Base-by-base conservation (phyloP, 441 rosid genomes). In the Sinapis alba region DNA sequence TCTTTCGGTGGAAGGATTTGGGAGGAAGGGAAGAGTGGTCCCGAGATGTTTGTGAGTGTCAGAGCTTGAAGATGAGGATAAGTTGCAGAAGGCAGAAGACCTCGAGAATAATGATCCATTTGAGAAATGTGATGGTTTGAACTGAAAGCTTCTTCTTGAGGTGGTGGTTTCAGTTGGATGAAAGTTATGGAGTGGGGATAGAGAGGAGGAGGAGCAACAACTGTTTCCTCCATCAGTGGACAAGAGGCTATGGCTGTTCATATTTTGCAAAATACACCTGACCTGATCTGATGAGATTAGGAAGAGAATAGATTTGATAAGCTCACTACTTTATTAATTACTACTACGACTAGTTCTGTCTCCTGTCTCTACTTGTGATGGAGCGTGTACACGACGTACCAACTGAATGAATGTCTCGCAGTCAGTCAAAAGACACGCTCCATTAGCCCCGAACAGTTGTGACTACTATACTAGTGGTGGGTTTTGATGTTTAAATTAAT, bases 21-120 rank as follows among this genome's bases (percentile, higher is more conserved):
- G 94, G 71, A 90, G 93, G 80, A 93, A 89, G 20, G 97, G 98
- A 68, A 91, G 85, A 63, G 47, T 69, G 83, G 88, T 86, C 68
- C 89, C 86, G 7, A 85, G 82, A 69, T 84, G 90, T 50, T 69
- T 75, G 56, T 73, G 84, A 66, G 89, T 77, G 83, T 87, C 91
- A 26, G 96, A 84, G 69, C 79, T 81, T 20, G 90, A 87, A 16
- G 98, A 91, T 18, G 98, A 91, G 62, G 98, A 93, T 57, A 73
- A 75, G 81, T 88, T 90, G 65, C 98, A 90, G 82, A 90, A 93
- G 15, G 83, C 79, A 16, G 98, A 90, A 67, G 95, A 86, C 16
- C 92, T 82, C 16, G 93, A 88, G 68, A 83, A 88, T 34, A 89
- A 36, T 36, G 28, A 21, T 54, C 60, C 60, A 21, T 54, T 54